Conservation (phyloP, 2,329 filamentous ascomycete species). For the Pseudogymnoascus sp. region DNA sequence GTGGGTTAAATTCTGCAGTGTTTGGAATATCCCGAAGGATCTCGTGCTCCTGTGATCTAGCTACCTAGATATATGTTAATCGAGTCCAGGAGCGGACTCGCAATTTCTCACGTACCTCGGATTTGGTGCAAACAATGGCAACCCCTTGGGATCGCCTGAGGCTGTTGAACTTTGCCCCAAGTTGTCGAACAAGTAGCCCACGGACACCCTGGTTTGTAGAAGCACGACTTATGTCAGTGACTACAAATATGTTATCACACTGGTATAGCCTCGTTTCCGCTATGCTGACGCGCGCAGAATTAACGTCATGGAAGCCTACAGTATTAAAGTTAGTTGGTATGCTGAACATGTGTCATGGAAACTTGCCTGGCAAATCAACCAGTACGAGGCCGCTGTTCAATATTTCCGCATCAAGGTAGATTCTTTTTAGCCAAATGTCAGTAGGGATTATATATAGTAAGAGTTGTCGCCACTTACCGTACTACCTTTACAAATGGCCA, state of each 20-base stretch:
- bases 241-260: conserved; percentile 15
- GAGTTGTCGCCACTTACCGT: conserved; percentile 8
- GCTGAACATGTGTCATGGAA: neutral
- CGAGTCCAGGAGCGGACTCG: neutral
- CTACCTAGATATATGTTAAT: conserved; percentile 4
- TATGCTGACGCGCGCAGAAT: conserved; percentile 14
- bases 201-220: conserved; percentile 12
- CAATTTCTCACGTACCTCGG: conserved; percentile 11
- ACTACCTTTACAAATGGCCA: conserved; percentile 16
- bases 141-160: conserved; percentile 14
- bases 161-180: conserved; percentile 13
- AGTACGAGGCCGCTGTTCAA: conserved; percentile 14
- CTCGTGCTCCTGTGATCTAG: conserved; percentile 5
- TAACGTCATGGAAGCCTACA: conserved; percentile 15
- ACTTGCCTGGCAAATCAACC: conserved; percentile 14
- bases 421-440: neutral
- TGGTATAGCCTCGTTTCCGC: conserved; percentile 14
- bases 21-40: conserved; percentile 13
- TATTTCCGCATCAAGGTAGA: conserved; percentile 12
- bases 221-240: conserved; percentile 14
- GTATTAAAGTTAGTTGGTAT: conserved; percentile 11
- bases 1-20: conserved; percentile 11
- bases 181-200: conserved; percentile 10
- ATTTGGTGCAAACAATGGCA: conserved; percentile 15
- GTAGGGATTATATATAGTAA: neutral